These are phyloP conservation scores for Yamadazyma friedrichii DNA, from an alignment of 1,139 yeast genomes.

Conservation along the genomic window DNA sequence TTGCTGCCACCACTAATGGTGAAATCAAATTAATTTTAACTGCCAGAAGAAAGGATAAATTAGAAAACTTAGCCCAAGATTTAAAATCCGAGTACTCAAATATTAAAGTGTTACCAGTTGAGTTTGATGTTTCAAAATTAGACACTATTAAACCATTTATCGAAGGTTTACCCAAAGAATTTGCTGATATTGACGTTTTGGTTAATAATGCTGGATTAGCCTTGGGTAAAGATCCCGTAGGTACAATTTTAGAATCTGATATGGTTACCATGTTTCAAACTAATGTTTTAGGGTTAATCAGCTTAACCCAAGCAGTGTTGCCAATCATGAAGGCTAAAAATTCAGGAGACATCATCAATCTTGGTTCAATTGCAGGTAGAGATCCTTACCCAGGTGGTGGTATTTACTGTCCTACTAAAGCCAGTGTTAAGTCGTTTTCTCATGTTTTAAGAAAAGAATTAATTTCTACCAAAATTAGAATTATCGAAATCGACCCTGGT, in stretches of 20 bases:
- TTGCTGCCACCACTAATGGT: conserved; percentile 69
- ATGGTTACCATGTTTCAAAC: conserved; percentile 67
- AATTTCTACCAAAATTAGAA: conserved; percentile 45
- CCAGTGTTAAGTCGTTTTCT: conserved; percentile 47
- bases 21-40: conserved; percentile 61
- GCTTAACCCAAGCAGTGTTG: conserved; percentile 64
- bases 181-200: conserved; percentile 60
- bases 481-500: conserved; percentile 52
- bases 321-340: conserved; percentile 59
- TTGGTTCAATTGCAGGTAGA: conserved; percentile 53
- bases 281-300: conserved; percentile 70
- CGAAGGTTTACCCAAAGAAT: conserved; percentile 48
- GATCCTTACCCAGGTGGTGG: conserved; percentile 53
- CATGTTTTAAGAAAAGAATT: conserved; percentile 48
- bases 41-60: conserved; percentile 67
- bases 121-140: conserved; percentile 60
- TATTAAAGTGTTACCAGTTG: conserved; percentile 46
- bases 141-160: conserved; percentile 54
- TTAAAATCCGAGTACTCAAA: conserved; percentile 45
- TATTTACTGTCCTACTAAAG: conserved; percentile 51
- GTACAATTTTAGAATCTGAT: conserved; percentile 52
- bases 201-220: conserved; percentile 86
- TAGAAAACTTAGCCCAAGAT: conserved; percentile 46
- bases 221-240: conserved; percentile 64
- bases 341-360: conserved; percentile 46